Evolutionary conservation across 2,329 filamentous ascomycete species (phyloP).

Genomic region (Penicillium corylophilum): DNA sequence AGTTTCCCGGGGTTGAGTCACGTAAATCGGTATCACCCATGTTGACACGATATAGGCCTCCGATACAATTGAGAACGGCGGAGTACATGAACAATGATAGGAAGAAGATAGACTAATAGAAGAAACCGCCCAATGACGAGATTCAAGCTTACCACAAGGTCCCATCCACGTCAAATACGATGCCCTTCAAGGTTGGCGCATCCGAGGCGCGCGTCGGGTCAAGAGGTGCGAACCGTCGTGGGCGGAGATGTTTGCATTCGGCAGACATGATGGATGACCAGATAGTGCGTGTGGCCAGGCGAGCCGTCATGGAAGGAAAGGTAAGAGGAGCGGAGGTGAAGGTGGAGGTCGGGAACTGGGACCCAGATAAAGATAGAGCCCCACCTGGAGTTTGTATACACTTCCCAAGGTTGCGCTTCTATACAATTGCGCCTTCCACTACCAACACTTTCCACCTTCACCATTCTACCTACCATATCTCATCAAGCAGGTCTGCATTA

Average conservation of each 20-base stretch:
- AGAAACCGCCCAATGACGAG: background rate
- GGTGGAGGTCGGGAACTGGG: background rate
- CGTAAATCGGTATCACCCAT: background rate
- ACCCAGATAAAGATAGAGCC: background rate
- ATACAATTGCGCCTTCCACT: background rate
- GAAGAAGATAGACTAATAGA: background rate
- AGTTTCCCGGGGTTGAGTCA: background rate
- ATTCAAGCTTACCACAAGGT: conserved; percentile 73
- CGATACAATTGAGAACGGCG: background rate
- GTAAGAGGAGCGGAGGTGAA: background rate
- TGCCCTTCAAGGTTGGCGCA: conserved; percentile 53
- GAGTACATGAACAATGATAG: background rate
- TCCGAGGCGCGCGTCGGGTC: conserved; percentile 32
- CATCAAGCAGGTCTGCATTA: background rate
- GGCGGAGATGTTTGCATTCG: conserved; percentile 26
- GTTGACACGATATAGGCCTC: background rate
- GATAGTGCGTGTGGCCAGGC: background rate
- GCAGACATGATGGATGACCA: conserved; percentile 24
- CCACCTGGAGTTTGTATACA: background rate
- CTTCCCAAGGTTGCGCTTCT: no score
- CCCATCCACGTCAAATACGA: conserved; percentile 92
- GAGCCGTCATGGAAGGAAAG: conserved; percentile 1
- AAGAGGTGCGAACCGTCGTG: conserved; percentile 53
- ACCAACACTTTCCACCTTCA: background rate
- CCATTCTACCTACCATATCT: background rate